A percentile compares a stretch with the other conserved stretches of the same genome.
Conservation (phyloP, 2,329 filamentous ascomycete species). For the Chrysoporthe puriensis region DNA sequence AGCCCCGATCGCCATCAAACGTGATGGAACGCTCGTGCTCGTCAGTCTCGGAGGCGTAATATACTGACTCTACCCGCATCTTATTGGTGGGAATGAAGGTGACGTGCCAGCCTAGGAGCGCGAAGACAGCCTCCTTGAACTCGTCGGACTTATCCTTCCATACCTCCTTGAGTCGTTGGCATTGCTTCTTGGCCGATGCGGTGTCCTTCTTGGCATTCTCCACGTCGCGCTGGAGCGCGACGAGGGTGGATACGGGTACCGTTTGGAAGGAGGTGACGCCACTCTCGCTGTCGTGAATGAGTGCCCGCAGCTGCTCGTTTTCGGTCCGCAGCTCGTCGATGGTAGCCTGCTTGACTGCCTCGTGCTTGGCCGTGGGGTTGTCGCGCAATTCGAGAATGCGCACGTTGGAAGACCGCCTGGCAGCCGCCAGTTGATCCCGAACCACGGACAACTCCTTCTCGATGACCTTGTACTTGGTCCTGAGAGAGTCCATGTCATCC, state of each 20-base stretch:
- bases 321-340: constrained; percentile 78
- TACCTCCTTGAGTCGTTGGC: constrained; percentile 85
- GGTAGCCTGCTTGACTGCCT: constrained; percentile 82
- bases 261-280: constrained; percentile 53
- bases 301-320: constrained; percentile 79
- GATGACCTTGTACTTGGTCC: constrained; percentile 71
- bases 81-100: constrained; percentile 98
- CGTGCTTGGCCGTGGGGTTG: constrained; percentile 88
- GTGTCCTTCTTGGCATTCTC: constrained; percentile 70
- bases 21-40: constrained; percentile 76
- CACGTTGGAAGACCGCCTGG: constrained; percentile 70
- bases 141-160: constrained; percentile 90
- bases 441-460: constrained; percentile 75
- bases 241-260: constrained; percentile 77
- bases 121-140: constrained; percentile 93
- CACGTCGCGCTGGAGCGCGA: constrained; percentile 75
- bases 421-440: constrained; percentile 71
- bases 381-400: constrained; percentile 83
- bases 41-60: constrained; percentile 70
- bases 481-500: constrained; percentile 70
- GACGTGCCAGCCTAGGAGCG: constrained; percentile 89
- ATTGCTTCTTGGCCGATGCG: constrained; percentile 78
- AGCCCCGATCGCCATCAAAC: constrained; percentile 91
- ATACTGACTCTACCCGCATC: constrained; percentile 86
- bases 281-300: constrained; percentile 58